These are phyloP conservation scores for Pseudodiploospora longispora DNA, from an alignment of 2,329 filamentous ascomycete species.

Conservation along the genomic window DNA sequence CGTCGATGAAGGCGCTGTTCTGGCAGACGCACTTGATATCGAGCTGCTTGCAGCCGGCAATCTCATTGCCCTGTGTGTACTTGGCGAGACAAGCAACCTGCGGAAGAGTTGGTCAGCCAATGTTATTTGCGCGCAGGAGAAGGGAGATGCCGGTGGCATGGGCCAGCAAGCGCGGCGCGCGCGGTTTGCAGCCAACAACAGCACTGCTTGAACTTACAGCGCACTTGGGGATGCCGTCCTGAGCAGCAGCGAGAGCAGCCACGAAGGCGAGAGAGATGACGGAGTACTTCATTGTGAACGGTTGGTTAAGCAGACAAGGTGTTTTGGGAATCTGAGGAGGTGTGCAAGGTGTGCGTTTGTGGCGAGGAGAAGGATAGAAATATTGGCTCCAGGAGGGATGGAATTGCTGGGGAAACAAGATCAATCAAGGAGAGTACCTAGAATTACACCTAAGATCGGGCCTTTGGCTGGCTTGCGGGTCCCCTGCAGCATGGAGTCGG, in stretches of 20 bases:
- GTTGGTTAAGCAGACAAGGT: background rate
- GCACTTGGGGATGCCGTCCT: conserved; percentile 28
- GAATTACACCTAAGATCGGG: no score
- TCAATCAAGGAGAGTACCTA: no score
- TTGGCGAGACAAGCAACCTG: conserved; percentile 25
- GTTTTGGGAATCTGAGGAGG: no score
- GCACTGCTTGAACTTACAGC: conserved; percentile 24
- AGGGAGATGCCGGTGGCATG: background rate
- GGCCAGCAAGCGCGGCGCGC: background rate
- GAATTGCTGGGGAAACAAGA: no score
- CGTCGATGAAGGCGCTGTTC: conserved; percentile 30
- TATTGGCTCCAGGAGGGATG: no score
- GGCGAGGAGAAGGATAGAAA: no score
- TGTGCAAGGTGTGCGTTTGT: no score
- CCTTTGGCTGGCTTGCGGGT: no score
- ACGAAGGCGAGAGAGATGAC: conserved; percentile 22
- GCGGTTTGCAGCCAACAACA: no score
- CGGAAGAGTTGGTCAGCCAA: background rate
- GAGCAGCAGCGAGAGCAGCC: conserved; percentile 26
- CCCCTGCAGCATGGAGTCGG: no score
- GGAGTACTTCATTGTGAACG: conserved; percentile 27
- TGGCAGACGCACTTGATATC: conserved; percentile 35
- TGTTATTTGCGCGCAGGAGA: background rate
- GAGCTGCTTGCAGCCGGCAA: conserved; percentile 30
- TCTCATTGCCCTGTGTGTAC: conserved; percentile 23